Evolutionary conservation across 2,329 filamentous ascomycete genomes (phyloP), one percentile per base, ranked within the genome.

Genomic region (Colletotrichum tamarilloi): DNA sequence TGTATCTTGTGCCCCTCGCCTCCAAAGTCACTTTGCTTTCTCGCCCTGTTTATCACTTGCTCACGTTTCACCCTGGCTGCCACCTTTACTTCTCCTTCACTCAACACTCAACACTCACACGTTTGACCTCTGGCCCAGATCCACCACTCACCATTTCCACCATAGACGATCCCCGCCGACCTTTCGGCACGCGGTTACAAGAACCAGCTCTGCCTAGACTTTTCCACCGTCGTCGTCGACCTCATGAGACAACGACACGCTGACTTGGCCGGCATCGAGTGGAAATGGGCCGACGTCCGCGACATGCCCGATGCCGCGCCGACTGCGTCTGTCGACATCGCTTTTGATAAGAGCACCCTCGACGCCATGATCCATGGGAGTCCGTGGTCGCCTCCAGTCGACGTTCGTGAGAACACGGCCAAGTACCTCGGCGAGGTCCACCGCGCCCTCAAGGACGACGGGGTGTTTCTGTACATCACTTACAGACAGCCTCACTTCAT

Each of bases 271-370:
- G 82, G 82, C 5, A 86, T 90, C n/a, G 78, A 82, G 62, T 91
- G 89, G 89, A 74, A 77, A 30, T 79, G 82, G 46, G 84, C 83
- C 73, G 89, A 91, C 76, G 85, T 91, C 3, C 85, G 89, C 7
- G 75, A 87, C 46, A 86, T 91, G 83, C 66, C 59, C 55, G 76
- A 78, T 9, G 77, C 78, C 1, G 75, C 89, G 0, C 76, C 80
- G 0, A 79, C 82, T 38, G 76, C 72, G 1, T 85, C 84, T 1
- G 77, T 92, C 52, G 87, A 89, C 75, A 83, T 91, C 6, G 88
- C 88, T 12, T 89, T 92, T 75, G 87, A 90, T 75, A 90, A 90
- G 77, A 84, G 84, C 3, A 90, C 87, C 1, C 79, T 90, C 3
- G 87, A 90, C 78, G 87, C 85, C 58, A 88, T 90, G 85, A 87